Base-by-base conservation (phyloP, 1,284 basidiomycete species). In the Trichosporon faecale region DNA sequence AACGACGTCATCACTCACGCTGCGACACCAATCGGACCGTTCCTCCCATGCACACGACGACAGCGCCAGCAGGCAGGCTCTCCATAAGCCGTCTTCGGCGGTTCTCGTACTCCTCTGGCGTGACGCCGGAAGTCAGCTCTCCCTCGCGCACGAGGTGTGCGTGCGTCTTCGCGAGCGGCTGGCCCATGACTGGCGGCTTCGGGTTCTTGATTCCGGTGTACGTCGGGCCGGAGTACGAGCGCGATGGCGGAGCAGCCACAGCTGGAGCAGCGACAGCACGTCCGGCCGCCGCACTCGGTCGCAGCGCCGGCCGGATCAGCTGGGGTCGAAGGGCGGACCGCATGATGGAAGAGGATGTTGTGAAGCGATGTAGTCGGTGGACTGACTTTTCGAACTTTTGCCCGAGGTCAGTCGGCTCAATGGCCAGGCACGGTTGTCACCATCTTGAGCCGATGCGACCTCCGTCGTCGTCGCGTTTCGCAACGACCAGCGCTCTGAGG, bases 81-180 rank as follows among this genome's bases (percentile, higher is more conserved):
- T 91, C 87, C 89, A 99, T 92, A 29, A 99, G 85, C 21, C 82
- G 86, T 71, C 83, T 85, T 71, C 96, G 84, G 64, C 96, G 85
- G n/a, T 82, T 81, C 73, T 95, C 92, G 84, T 97, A 98, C 75
- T 99, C 97, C 27, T 86, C 83, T 8, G 86, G 85, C 0, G 90
- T 86, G 71, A 99, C 93, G 11, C 95, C 95, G 0, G 93, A 91
- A 0, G 94, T 98, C 27, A 95, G 85, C 74, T 98, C 91, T 67
- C 88, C 84, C 8, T 85, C 80, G 65, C 83, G 78, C 31, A 93
- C 86, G 85, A 95, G 86, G 81, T 95, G 91, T 1, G 92, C 90
- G 80, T 95, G 94, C 0, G 92, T 91, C 60, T 85, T 83, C 12
- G 86, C 87, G 11, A 91, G 84, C 0, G 94, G 92, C 81, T 95